These are phyloP conservation scores for Acer yangbiense DNA, from an alignment of 345 rosid species.

Conservation along the genomic window DNA sequence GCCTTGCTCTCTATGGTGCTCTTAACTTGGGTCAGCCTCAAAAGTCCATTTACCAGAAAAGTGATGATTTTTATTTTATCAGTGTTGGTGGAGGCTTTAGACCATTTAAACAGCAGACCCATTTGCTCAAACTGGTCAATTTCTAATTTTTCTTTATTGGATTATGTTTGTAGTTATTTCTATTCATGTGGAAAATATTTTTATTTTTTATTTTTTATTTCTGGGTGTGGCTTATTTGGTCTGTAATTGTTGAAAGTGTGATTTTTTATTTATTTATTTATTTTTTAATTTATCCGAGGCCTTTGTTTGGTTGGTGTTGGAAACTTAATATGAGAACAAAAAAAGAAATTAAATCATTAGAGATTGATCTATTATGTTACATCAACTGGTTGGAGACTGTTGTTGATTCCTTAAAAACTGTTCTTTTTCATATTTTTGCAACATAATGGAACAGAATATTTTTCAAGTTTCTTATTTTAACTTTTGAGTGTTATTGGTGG, in stretches of 20 bases:
- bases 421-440: too few relatives aligned
- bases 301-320: not conserved
- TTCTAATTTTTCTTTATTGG: constrained; percentile 10
- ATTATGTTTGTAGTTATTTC: not conserved
- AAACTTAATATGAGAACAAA: not conserved
- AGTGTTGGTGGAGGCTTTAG: constrained; percentile 69
- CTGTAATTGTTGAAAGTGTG: not conserved
- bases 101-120: constrained; percentile 42
- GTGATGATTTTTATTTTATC: constrained; percentile 51
- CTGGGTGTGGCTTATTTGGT: not conserved
- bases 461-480: not conserved
- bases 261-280: not conserved
- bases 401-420: too few relatives aligned
- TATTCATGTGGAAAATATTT: not conserved
- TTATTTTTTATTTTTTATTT: not conserved
- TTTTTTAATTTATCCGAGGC: not conserved
- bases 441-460: too few relatives aligned
- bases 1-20: constrained; percentile 55
- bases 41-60: constrained; percentile 26
- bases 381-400: too few relatives aligned
- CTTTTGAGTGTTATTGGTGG: not conserved
- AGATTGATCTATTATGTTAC: not conserved
- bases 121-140: constrained; percentile 68
- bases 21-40: constrained; percentile 61
- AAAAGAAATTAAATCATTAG: not conserved